phyloP scores from a whole-genome alignment of 2,329 filamentous ascomycete genomes.

The Xylaria sp. region DNA sequence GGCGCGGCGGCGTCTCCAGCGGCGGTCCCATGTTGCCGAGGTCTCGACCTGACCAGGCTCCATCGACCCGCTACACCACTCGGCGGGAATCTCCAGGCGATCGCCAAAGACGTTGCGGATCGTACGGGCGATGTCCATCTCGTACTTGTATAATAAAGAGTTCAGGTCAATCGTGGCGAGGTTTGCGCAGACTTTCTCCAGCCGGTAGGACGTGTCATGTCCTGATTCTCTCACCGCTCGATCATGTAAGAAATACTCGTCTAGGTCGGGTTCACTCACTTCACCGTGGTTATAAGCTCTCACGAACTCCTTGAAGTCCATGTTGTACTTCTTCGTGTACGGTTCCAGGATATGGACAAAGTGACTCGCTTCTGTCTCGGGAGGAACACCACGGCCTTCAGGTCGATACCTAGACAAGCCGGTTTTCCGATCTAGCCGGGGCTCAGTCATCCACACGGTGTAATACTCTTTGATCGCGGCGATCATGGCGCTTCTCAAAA shows the following conservation, averaged over 20 bases:
- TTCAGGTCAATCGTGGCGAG: slow-evolving; percentile 95
- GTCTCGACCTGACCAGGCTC: slow-evolving; percentile 77
- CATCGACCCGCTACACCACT: slow-evolving; percentile 78
- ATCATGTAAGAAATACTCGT: slow-evolving; percentile 96
- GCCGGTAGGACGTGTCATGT: slow-evolving; percentile 93
- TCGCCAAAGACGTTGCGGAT: slow-evolving; percentile 89
- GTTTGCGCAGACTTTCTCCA: slow-evolving; percentile 88
- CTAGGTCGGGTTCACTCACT: slow-evolving; percentile 85
- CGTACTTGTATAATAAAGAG: slow-evolving; percentile 95
- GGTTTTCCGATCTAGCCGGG: slow-evolving; percentile 79
- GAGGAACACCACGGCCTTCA: slow-evolving; percentile 84
- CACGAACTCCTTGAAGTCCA: slow-evolving; percentile 87
- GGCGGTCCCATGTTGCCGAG: slow-evolving; percentile 89
- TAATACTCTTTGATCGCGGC: slow-evolving; percentile 98
- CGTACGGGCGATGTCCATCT: slow-evolving; percentile 87
- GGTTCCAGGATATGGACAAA: slow-evolving; percentile 85
- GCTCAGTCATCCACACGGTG: slow-evolving; percentile 83
- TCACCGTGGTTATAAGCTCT: slow-evolving; percentile 83
- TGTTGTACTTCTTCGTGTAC: slow-evolving; percentile 83
- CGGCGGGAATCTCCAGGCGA: slow-evolving; percentile 80
- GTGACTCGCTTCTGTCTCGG: slow-evolving; percentile 88
- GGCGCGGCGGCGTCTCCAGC: slow-evolving; percentile 83
- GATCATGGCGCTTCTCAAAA: slow-evolving; percentile 80
- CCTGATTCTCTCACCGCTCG: slow-evolving; percentile 95
- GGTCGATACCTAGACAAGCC: slow-evolving; percentile 88